Base-by-base conservation (phyloP, 768 basidiomycete species). In the Suillus luteus region DNA sequence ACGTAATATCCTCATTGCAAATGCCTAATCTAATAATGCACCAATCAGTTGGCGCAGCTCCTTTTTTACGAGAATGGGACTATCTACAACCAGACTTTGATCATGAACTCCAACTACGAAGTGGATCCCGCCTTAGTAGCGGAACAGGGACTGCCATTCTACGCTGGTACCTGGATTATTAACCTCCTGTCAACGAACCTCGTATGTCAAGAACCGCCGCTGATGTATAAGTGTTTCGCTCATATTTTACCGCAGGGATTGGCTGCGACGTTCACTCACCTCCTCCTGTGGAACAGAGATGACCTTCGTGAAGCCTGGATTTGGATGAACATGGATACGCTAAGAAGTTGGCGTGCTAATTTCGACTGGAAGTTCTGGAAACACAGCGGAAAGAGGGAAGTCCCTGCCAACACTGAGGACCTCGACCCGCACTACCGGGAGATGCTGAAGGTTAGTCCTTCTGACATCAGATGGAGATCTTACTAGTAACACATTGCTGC, bases 351-450 rank as follows among this genome's bases (percentile, higher is more conserved):
- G 69, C 78, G 68, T 72, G 41, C 67, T 11, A 72, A 72, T 54
- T 77, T 82, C 46, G 76, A 83, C 63, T 74, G 71, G 68, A 78
- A 75, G 44, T 80, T 82, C 65, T 74, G 82, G 70, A 55, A 64
- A 7, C 52, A 68, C 49, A 55, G 64, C 41, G 68, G 69, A 43
- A 59, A 62, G n/a, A 62, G 64, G 49, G 64, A 64, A 17, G 58
- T 75, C 68, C 70, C 72, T 4, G 78, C 76, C 15, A 77, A 79
- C 54, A 75, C 59, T 54, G 76, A 81, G 31, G 77, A 79, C 31
- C 70, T 82, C 35, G 86, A 88, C 65, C 81, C 83, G 35, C 86
- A 88, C 71, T 81, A 83, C 41, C 75, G 74, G 22, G 81, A 85
- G 70, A 87, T 88, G 86, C 64, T 66, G 51, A 71, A 76, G 38